These are phyloP conservation scores for Zygoascus biomembranicola DNA, from an alignment of 805 yeast species.

Conservation along the genomic window DNA sequence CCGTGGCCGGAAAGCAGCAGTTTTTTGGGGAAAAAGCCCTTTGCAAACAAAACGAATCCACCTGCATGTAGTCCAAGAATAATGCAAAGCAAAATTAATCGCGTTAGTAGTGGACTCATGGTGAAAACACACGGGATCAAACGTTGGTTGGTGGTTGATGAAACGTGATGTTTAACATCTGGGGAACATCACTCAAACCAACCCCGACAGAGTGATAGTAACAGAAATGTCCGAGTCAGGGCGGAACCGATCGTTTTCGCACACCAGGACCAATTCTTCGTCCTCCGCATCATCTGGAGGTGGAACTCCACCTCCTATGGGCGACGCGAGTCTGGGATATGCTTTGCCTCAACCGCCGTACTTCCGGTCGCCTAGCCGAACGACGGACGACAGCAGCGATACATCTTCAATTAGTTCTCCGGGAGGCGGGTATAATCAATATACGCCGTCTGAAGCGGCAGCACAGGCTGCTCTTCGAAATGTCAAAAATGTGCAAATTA, in stretches of 20 bases:
- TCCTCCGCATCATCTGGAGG: constrained; percentile 19
- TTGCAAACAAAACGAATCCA: constrained; percentile 57
- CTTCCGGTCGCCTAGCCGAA: neutral
- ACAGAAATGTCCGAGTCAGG: neutral
- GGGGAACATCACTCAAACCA: no score
- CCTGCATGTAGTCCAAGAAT: constrained; percentile 33
- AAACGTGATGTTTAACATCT: neutral
- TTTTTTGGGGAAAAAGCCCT: constrained; percentile 91
- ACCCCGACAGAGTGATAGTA: no score
- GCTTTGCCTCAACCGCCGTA: neutral
- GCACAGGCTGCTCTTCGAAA: constrained; percentile 19
- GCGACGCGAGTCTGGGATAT: neutral
- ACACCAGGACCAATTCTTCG: constrained; percentile 20
- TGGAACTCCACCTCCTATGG: constrained; percentile 11
- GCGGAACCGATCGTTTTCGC: constrained; percentile 12
- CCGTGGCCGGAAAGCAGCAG: constrained; percentile 58
- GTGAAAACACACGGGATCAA: neutral
- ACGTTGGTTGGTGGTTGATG: neutral
- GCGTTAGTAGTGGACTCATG: neutral
- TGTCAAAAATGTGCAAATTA: constrained; percentile 10
- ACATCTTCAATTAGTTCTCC: neutral
- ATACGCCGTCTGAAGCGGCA: constrained; percentile 20
- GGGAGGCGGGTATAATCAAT: constrained; percentile 1
- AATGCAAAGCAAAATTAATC: neutral
- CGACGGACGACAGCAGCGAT: constrained; percentile 5